These are phyloP conservation scores for Pichia phayaonensis DNA, from an alignment of 805 yeast species.

Conservation along the genomic window DNA sequence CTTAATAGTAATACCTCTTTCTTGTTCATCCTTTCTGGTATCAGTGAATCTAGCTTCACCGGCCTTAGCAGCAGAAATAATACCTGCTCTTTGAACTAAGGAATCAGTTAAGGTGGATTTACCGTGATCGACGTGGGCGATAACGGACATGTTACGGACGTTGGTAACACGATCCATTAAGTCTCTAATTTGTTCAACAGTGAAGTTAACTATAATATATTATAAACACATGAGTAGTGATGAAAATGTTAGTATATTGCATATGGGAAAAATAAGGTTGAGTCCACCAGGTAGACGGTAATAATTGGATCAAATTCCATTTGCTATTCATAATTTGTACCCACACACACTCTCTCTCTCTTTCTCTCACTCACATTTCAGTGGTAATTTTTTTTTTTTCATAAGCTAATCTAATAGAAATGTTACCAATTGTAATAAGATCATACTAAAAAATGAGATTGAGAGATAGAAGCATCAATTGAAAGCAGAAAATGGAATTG, in stretches of 20 bases:
- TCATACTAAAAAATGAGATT: background rate
- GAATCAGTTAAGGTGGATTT: conserved; percentile 99
- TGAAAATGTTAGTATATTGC: conserved; percentile 7
- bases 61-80: conserved; percentile 98
- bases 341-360: no score
- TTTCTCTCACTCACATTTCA: no score
- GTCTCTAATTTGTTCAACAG: conserved; percentile 90
- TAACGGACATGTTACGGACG: conserved; percentile 99
- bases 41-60: conserved; percentile 99
- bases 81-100: conserved; percentile 98
- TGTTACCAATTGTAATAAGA: background rate
- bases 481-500: background rate
- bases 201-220: conserved; percentile 39
- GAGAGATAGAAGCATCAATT: background rate
- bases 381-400: background rate
- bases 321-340: no score
- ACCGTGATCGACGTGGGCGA: conserved; percentile 99
- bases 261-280: no score
- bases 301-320: no score
- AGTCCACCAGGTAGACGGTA: no score
- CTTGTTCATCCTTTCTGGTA: conserved; percentile 99
- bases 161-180: conserved; percentile 99
- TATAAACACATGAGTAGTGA: background rate
- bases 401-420: background rate
- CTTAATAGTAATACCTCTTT: conserved; percentile 99